Evolutionary conservation across 257 asterid genomes (phyloP).

Genomic region (Osmanthus fragrans): DNA sequence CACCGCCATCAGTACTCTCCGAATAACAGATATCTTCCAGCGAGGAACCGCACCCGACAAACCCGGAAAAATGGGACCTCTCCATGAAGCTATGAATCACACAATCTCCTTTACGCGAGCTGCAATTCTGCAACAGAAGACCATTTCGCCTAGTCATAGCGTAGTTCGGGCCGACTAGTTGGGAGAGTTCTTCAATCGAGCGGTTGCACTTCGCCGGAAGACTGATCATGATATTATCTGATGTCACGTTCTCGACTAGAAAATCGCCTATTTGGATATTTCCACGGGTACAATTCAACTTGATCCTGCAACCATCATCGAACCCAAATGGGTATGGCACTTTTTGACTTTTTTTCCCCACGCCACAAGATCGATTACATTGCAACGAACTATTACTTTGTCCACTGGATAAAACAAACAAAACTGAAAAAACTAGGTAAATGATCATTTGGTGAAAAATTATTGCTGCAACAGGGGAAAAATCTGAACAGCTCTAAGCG

Average conservation of each 20-base stretch:
- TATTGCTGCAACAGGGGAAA: conserved; percentile 21
- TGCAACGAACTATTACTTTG: conserved; percentile 5
- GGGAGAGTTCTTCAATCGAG: conserved; percentile 34
- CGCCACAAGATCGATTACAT: conserved; percentile 42
- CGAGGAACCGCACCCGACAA: conserved; percentile 27
- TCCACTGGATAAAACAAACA: conserved; percentile 22
- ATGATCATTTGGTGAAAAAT: conserved; percentile 21
- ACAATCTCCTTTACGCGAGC: conserved; percentile 35
- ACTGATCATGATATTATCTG: conserved; percentile 39
- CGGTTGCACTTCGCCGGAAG: conserved; percentile 64
- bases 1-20: conserved; percentile 17
- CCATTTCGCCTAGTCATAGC: conserved; percentile 63
- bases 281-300: conserved; percentile 41
- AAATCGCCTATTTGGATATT: conserved; percentile 40
- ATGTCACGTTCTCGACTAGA: conserved; percentile 47
- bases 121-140: conserved; percentile 56
- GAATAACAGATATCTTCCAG: conserved; percentile 40
- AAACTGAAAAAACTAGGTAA: conserved; percentile 19
- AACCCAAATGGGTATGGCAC: conserved; percentile 77
- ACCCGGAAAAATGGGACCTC: conserved; percentile 7
- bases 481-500: conserved; percentile 3
- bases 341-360: not conserved
- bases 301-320: conserved; percentile 48
- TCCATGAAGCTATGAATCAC: conserved; percentile 38
- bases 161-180: conserved; percentile 38